Evolutionary conservation across 495 filamentous ascomycete genomes (phyloP), one percentile per base, ranked within the genome.

Genomic region (Hypoxylon lienhwacheense): DNA sequence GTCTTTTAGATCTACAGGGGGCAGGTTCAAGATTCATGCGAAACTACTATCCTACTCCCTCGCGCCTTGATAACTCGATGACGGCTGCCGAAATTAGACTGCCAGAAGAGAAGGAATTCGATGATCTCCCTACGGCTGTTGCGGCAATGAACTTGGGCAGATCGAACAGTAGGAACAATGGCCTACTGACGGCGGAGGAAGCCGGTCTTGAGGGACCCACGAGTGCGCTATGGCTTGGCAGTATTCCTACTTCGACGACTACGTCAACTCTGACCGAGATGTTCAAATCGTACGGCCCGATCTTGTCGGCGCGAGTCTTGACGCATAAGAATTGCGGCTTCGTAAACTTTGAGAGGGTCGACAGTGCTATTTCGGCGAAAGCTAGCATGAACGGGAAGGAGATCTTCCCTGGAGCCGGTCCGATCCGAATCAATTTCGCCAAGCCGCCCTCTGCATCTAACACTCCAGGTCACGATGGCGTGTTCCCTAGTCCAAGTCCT

Each of bases 261-360:
- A 88, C 90, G 19, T 92, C 90, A 11, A 96, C 93, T 1, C 70
- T 98, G 35, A 90, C 88, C 41, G 89, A 91, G 47, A 95, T 97
- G 70, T 98, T 98, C 70, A 86, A 87, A 64, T 74, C 85, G 34
- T 95, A 93, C 59, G 93, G 93, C 11, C 85, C 87, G 16, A 95
- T 98, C 61, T 83, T 91, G 59, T 96, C 92, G 11, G 91, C 89
- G 26, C 80, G 93, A 51, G 95, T 98, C 10, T 77, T 98, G 55
- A 96, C 93, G 8, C 93, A 98, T 76, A 98, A 98, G 81, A 97
- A 95, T 66, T 98, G 93, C 68, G 93, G 93, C 4, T 98, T 98
- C 62, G 91, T 98, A 66, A 98, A 98, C 70, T 98, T 96, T 61
- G 89, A 97, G 72, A 83, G 81, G 57, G 68, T 91, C 17, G 89